A percentile compares a stretch with the other conserved stretches of the same genome.
These are phyloP conservation scores for Malus hybrid DNA, from an alignment of 331 rosid species.

Conservation along the genomic window DNA sequence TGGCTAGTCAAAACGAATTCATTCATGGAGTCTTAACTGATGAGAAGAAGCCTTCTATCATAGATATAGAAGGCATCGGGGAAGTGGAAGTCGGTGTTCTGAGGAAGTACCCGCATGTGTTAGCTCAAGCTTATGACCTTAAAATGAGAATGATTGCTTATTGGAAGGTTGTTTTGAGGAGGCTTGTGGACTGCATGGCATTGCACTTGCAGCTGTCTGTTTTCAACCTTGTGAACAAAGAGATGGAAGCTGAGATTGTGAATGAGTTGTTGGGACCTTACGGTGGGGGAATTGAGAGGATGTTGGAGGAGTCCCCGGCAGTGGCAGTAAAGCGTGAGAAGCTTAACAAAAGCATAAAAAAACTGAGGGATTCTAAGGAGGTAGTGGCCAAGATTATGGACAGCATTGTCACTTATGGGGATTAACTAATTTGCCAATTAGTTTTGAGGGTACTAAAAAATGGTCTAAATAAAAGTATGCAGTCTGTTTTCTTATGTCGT, in stretches of 20 bases:
- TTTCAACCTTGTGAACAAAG: constrained; percentile 16
- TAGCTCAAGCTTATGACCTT: constrained; percentile 33
- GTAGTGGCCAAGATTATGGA: constrained; percentile 21
- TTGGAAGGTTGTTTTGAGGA: constrained; percentile 36
- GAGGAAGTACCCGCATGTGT: not conserved
- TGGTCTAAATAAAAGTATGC: too few species aligned
- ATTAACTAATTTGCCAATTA: not conserved
- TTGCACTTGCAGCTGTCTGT: constrained; percentile 27
- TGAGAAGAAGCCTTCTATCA: too few species aligned
- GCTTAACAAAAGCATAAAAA: constrained; percentile 20
- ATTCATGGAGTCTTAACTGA: too few species aligned
- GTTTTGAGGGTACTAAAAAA: too few species aligned
- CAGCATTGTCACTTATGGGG: constrained; percentile 6
- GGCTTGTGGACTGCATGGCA: constrained; percentile 35
- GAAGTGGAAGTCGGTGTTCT: constrained; percentile 4
- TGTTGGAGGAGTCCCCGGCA: constrained; percentile 38
- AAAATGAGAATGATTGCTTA: constrained; percentile 32
- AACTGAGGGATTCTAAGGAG: constrained; percentile 22
- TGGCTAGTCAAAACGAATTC: too few species aligned
- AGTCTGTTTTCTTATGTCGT: too few species aligned
- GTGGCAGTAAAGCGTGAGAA: constrained; percentile 27
- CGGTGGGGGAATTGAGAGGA: constrained; percentile 36
- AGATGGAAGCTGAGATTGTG: constrained; percentile 27
- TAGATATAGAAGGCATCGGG: constrained; percentile 36
- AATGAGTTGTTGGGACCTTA: constrained; percentile 15